These are phyloP conservation scores for Batrachochytrium dendrobatidis DNA, from an alignment of 371 early-diverging fungal species.

Conservation along the genomic window DNA sequence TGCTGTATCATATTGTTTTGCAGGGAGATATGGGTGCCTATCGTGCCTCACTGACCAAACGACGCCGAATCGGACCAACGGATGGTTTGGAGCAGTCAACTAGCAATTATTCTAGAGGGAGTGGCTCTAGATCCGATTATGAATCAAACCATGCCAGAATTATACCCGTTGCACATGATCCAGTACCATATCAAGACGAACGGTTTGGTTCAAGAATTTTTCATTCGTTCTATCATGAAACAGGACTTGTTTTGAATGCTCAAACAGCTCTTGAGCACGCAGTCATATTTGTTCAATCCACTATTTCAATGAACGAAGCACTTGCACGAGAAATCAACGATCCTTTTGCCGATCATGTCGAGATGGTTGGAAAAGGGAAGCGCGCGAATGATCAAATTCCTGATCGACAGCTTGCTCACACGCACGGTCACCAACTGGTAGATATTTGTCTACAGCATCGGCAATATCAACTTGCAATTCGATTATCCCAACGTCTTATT, in stretches of 20 bases:
- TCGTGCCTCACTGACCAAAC: conserved; percentile 2
- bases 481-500: not conserved
- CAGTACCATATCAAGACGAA: no score
- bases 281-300: conserved; percentile 22
- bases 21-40: conserved; percentile 8
- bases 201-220: conserved; percentile 22
- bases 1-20: not conserved
- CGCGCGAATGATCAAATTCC: not conserved
- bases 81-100: no score
- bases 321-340: not conserved
- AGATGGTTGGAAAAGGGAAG: not conserved
- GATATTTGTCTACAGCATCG: not conserved
- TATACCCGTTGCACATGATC: no score
- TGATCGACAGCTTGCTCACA: not conserved
- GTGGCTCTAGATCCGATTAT: no score
- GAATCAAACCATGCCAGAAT: no score
- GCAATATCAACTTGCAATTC: not conserved
- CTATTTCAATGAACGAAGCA: conserved; percentile 7
- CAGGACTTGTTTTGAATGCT: conserved; percentile 45
- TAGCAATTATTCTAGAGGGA: no score
- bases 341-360: not conserved
- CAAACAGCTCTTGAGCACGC: conserved; percentile 31
- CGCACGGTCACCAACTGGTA: not conserved
- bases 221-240: conserved; percentile 34
- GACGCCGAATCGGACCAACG: no score